A percentile compares a stretch with the other conserved stretches of the same genome.
These are phyloP conservation scores for Penicillium canescens DNA, from an alignment of 495 filamentous ascomycete species.

Conservation along the genomic window DNA sequence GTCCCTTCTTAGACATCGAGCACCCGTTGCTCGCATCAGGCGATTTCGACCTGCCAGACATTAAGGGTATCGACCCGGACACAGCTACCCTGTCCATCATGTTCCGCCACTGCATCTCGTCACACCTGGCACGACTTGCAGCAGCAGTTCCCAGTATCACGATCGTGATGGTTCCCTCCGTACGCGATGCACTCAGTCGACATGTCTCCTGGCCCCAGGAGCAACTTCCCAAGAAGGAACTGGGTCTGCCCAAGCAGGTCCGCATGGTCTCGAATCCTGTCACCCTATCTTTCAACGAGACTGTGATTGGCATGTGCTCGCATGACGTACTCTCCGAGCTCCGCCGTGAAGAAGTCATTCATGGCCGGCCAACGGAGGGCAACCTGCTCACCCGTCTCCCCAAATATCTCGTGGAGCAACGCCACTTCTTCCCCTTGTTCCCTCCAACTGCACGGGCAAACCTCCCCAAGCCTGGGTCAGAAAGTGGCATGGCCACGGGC, in stretches of 20 bases:
- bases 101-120: slow-evolving; percentile 77
- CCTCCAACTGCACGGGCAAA: slow-evolving; percentile 68
- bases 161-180: slow-evolving; percentile 79
- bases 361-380: slow-evolving; percentile 53
- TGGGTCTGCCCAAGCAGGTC: slow-evolving; percentile 73
- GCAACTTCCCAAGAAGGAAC: slow-evolving; percentile 64
- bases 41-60: slow-evolving; percentile 85
- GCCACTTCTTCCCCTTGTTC: slow-evolving; percentile 87
- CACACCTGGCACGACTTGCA: slow-evolving; percentile 63
- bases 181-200: slow-evolving; percentile 79
- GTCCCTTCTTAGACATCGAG: slow-evolving; percentile 87
- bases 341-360: slow-evolving; percentile 69
- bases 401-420: slow-evolving; percentile 78
- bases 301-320: slow-evolving; percentile 72
- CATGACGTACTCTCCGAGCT: slow-evolving; percentile 84
- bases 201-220: slow-evolving; percentile 94
- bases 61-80: slow-evolving; percentile 68
- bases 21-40: slow-evolving; percentile 87
- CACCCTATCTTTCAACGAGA: slow-evolving; percentile 82
- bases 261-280: slow-evolving; percentile 85
- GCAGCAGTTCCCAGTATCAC: slow-evolving; percentile 70
- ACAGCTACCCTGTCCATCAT: slow-evolving; percentile 76
- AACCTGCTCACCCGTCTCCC: slow-evolving; percentile 67
- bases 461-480: slow-evolving; percentile 60
- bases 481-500: slow-evolving; percentile 63